Evolutionary conservation across 345 rosid species (phyloP).

Genomic region (Gossypium stocksii): DNA sequence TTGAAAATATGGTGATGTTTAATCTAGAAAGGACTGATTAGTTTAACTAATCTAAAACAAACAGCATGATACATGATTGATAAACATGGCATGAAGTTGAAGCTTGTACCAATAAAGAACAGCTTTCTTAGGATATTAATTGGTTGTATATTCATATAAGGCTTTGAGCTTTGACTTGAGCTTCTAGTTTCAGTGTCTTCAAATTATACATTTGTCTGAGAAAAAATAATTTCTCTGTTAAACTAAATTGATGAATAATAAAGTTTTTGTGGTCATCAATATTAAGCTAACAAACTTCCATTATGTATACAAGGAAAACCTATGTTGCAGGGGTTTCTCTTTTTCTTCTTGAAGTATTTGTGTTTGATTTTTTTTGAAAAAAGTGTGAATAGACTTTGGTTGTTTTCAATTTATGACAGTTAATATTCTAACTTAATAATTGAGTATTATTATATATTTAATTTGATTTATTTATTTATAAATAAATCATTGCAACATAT

Average conservation of each 20-base stretch:
- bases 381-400: no score
- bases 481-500: no score
- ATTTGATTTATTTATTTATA: no score
- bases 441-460: no score
- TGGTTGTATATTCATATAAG: conserved; percentile 28
- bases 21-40: conserved; percentile 89
- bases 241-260: conserved; percentile 12
- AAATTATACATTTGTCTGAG: conserved; percentile 4
- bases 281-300: background rate
- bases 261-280: conserved; percentile 7
- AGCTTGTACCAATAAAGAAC: conserved; percentile 7
- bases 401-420: no score
- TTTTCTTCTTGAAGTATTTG: no score
- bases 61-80: background rate
- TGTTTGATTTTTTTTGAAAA: no score
- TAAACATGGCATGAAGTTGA: background rate
- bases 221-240: conserved; percentile 7
- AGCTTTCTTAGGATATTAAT: background rate
- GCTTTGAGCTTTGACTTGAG: conserved; percentile 29
- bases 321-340: no score
- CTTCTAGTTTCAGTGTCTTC: conserved; percentile 22
- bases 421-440: no score
- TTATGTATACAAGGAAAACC: no score
- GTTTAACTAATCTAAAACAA: background rate
- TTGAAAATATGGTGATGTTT: conserved; percentile 78